Percentiles rank a stretch among this genome's conserved stretches.
Conservation (phyloP, 2,329 filamentous ascomycete species). For the Neonectria faginata region DNA sequence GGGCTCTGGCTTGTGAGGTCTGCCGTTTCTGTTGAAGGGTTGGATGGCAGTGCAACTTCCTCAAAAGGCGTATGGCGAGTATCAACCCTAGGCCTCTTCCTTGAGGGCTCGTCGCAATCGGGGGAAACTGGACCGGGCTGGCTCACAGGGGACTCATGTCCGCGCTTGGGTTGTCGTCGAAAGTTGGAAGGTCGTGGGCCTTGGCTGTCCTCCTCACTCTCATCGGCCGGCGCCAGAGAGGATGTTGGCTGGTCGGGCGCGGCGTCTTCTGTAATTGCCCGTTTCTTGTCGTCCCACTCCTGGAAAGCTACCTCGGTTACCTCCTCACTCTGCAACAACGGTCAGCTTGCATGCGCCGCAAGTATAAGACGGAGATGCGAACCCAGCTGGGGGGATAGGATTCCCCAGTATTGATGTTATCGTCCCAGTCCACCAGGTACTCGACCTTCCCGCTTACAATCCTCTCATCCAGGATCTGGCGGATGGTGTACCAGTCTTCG, state of each 20-base stretch:
- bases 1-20: constrained; percentile 36
- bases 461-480: constrained; percentile 52
- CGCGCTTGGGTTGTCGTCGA: constrained; percentile 35
- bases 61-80: constrained; percentile 44
- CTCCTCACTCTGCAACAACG: constrained; percentile 41
- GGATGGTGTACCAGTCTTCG: constrained; percentile 51
- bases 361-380: constrained; percentile 27
- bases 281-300: constrained; percentile 51
- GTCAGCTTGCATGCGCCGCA: constrained; percentile 37
- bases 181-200: constrained; percentile 47
- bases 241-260: constrained; percentile 6
- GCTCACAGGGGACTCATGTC: constrained; percentile 28
- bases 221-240: constrained; percentile 12
- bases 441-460: constrained; percentile 41
- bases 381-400: constrained; percentile 52
- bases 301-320: constrained; percentile 48
- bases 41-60: constrained; percentile 48
- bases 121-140: constrained; percentile 29
- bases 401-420: constrained; percentile 48
- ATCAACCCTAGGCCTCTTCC: constrained; percentile 39
- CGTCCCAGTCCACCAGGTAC: constrained; percentile 56
- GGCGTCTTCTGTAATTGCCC: constrained; percentile 16
- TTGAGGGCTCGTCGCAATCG: constrained; percentile 33
- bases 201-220: constrained; percentile 40
- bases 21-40: constrained; percentile 41